Evolutionary conservation across 2,329 filamentous ascomycete species (phyloP).

Genomic region (Paecilomyces fulvus): DNA sequence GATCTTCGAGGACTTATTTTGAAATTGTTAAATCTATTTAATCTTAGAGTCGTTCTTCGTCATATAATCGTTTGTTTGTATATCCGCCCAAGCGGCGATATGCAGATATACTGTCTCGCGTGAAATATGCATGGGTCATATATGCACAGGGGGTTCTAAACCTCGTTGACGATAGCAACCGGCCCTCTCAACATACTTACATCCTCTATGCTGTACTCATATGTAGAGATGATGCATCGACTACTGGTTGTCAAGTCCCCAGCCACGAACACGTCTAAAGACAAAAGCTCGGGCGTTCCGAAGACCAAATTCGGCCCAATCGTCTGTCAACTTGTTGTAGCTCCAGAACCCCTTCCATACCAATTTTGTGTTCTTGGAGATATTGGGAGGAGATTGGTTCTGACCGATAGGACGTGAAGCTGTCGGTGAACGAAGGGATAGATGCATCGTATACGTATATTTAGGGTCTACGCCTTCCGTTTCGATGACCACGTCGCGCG

Average conservation of each 20-base stretch:
- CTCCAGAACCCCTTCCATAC: constrained; percentile 85
- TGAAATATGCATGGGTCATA: background rate
- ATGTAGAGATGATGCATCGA: background rate
- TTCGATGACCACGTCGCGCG: constrained; percentile 66
- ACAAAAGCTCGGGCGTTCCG: constrained; percentile 55
- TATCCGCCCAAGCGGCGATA: background rate
- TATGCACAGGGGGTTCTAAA: background rate
- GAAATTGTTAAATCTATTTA: background rate
- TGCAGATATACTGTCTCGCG: no score
- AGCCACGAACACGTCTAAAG: constrained; percentile 55
- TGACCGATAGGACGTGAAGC: constrained; percentile 45
- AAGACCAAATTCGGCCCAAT: constrained; percentile 73
- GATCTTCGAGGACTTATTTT: background rate
- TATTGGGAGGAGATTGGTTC: constrained; percentile 20
- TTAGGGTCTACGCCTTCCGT: constrained; percentile 72
- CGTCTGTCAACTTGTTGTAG: constrained; percentile 81
- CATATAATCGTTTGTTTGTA: background rate
- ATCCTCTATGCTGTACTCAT: background rate
- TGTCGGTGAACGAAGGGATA: constrained; percentile 54
- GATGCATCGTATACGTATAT: constrained; percentile 77
- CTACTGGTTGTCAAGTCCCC: constrained; percentile 34
- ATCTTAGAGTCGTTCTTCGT: background rate
- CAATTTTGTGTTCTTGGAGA: constrained; percentile 73
- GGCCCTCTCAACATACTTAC: background rate
- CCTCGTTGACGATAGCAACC: background rate